Evolutionary conservation across 805 yeast species (phyloP).

Genomic region (Saturnispora diversa): DNA sequence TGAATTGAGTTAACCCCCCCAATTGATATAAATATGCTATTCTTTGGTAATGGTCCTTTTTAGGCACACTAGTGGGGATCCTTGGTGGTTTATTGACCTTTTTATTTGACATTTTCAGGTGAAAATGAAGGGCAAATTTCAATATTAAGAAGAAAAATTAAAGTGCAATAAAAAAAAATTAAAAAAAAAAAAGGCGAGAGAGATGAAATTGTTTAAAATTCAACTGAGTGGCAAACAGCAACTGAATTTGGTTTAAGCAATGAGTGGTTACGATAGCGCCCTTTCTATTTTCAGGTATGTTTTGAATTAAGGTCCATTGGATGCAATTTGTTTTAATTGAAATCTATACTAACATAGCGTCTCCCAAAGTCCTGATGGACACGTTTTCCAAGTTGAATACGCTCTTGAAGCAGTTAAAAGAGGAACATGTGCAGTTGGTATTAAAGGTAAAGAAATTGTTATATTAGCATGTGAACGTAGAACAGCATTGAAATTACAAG

Average conservation of each 20-base stretch:
- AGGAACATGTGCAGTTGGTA: slow-evolving; percentile 97
- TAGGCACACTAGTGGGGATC: slow-evolving; percentile 37
- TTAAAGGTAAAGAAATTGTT: slow-evolving; percentile 81
- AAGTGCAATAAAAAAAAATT: too few relatives aligned
- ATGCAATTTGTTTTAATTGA: too few relatives aligned
- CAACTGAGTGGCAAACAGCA: background rate
- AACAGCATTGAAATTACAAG: slow-evolving; percentile 90
- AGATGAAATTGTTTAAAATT: background rate
- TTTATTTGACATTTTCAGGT: background rate
- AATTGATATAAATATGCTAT: slow-evolving; percentile 53
- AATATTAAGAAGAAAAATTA: too few relatives aligned
- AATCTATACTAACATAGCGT: slow-evolving; percentile 29
- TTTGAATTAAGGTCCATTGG: too few relatives aligned
- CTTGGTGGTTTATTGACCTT: slow-evolving; percentile 12
- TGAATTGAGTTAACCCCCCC: slow-evolving; percentile 33
- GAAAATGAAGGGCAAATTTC: too few relatives aligned
- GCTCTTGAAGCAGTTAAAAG: slow-evolving; percentile 97
- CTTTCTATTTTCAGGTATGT: slow-evolving; percentile 91
- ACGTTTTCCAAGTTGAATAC: slow-evolving; percentile 96
- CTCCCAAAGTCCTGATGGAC: slow-evolving; percentile 71
- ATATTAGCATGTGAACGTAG: slow-evolving; percentile 96
- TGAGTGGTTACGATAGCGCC: slow-evolving; percentile 99
- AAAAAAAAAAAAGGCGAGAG: too few relatives aligned
- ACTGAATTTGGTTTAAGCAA: slow-evolving; percentile 22
- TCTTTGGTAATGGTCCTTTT: slow-evolving; percentile 53